Evolutionary conservation across 495 filamentous ascomycete genomes (phyloP), one percentile per base, ranked within the genome.

Genomic region (Penicillium egyptiacum): DNA sequence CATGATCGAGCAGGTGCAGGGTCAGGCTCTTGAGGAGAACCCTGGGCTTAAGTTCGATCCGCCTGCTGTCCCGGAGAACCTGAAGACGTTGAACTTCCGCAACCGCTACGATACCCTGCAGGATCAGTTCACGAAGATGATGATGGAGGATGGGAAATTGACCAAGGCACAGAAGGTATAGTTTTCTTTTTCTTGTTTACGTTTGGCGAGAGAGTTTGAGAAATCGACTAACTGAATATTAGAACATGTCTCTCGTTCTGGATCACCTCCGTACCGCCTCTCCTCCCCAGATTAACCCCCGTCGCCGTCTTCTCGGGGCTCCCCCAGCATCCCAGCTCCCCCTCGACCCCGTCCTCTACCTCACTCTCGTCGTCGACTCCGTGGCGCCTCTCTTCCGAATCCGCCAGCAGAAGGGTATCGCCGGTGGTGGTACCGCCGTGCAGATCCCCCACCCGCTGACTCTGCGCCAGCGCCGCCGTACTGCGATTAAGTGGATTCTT

Each of bases 141-240:
- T 98, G 51, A 98, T 98, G 93, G 75, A 78, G 58, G 81, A 96
- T 74, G 94, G 94, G 46, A 96, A 96, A 73, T 77, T 92, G 65
- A 83, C 84, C 63, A 77, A 79, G 72, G 92, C 91, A 20, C 88
- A 96, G 70, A 85, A 86, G 81, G 91, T 96, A 81, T 44, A 82
- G 35, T 26, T 14, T 19, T 37, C 2, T 23, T 33, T 20, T 40
- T 20, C 44, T 3, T 1, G 4, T 10, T 16, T 7, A 23, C 10
- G 12, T 25, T 50, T 28, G 35, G 26, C 19, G 17, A 28, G 9
- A 3, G 9, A 4, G 12, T 37, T n/a, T 30, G 42, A 37, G 14
- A 19, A 33, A 11, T 17, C 9, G 10, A 20, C 57, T 60, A 39
- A 54, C n/a, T 46, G 16, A 33, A 50, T 31, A 10, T 49, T 71